These are phyloP conservation scores for Boletus reticuloceps DNA, from an alignment of 768 basidiomycete species.

Conservation along the genomic window DNA sequence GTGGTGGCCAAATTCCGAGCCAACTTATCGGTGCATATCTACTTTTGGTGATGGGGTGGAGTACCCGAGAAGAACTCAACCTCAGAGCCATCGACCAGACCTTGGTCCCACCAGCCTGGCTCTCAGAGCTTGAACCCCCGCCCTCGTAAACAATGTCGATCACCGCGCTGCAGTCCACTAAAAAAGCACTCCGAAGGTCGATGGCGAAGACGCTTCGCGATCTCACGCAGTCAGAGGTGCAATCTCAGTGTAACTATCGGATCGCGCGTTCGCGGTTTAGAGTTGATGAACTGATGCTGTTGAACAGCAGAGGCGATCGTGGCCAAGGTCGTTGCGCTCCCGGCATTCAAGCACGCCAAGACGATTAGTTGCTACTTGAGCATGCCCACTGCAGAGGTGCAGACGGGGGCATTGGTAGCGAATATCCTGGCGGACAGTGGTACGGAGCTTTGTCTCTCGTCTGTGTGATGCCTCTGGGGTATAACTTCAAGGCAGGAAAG, in stretches of 20 bases:
- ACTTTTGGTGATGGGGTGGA: not conserved
- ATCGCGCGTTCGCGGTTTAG: not conserved
- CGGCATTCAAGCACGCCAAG: constrained; percentile 48
- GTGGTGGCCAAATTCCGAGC: constrained; percentile 7
- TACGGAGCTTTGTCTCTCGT: constrained; percentile 27
- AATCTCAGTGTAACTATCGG: constrained; percentile 58
- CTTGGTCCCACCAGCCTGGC: not conserved
- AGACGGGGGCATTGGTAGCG: constrained; percentile 52
- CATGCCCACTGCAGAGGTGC: constrained; percentile 72
- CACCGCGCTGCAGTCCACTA: constrained; percentile 29
- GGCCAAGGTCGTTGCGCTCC: constrained; percentile 45
- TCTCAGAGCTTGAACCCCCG: not conserved
- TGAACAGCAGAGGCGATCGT: constrained; percentile 37
- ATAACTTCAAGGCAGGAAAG: constrained; percentile 46
- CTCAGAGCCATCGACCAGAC: not conserved
- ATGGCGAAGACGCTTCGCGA: constrained; percentile 44
- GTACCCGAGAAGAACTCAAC: not conserved
- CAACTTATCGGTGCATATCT: constrained; percentile 5
- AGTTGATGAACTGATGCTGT: not conserved
- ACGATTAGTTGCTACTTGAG: constrained; percentile 74
- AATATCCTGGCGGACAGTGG: constrained; percentile 52
- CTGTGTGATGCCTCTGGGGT: not conserved
- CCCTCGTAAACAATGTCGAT: constrained; percentile 22
- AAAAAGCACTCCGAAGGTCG: constrained; percentile 59
- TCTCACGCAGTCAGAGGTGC: constrained; percentile 43